Evolutionary conservation across 2,329 filamentous ascomycete genomes (phyloP).

Genomic region (Leptographium lundbergii): DNA sequence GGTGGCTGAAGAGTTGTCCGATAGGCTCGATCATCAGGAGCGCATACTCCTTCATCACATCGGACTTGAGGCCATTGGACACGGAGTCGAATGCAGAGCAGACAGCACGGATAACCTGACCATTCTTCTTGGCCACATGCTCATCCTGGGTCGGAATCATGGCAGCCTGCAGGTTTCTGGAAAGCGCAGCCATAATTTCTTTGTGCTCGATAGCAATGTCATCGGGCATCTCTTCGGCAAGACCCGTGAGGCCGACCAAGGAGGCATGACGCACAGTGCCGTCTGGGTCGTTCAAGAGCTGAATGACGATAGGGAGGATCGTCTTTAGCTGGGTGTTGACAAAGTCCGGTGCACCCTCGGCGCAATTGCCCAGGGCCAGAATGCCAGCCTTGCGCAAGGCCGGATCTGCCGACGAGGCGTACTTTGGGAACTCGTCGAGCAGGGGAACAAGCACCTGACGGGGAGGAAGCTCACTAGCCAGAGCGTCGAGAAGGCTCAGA

Average conservation of each 20-base stretch:
- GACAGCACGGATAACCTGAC: constrained; percentile 78
- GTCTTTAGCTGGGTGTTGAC: constrained; percentile 82
- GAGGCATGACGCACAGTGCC: constrained; percentile 75
- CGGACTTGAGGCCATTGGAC: constrained; percentile 70
- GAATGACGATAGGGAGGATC: constrained; percentile 74
- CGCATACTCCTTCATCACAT: constrained; percentile 72
- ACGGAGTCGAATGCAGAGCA: constrained; percentile 87
- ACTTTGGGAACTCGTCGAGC: constrained; percentile 72
- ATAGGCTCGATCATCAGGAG: constrained; percentile 73
- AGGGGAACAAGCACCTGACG: constrained; percentile 90
- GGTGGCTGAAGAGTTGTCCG: constrained; percentile 69
- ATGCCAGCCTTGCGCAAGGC: constrained; percentile 83
- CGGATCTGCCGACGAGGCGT: constrained; percentile 61
- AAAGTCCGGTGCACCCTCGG: constrained; percentile 95
- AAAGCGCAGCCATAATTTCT: constrained; percentile 67
- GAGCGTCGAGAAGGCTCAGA: constrained; percentile 75
- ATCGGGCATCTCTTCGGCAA: constrained; percentile 87
- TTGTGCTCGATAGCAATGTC: constrained; percentile 80
- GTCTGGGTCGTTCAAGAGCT: constrained; percentile 73
- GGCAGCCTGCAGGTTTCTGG: constrained; percentile 81
- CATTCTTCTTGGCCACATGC: constrained; percentile 56
- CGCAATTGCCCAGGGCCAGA: constrained; percentile 81
- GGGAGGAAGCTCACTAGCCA: constrained; percentile 78
- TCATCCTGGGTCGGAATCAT: constrained; percentile 52
- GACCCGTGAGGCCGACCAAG: constrained; percentile 72